Percentiles rank a stretch among this genome's conserved stretches.
Conservation (phyloP, 352 stramenopile species). For the Elongisporangium senticosum region DNA sequence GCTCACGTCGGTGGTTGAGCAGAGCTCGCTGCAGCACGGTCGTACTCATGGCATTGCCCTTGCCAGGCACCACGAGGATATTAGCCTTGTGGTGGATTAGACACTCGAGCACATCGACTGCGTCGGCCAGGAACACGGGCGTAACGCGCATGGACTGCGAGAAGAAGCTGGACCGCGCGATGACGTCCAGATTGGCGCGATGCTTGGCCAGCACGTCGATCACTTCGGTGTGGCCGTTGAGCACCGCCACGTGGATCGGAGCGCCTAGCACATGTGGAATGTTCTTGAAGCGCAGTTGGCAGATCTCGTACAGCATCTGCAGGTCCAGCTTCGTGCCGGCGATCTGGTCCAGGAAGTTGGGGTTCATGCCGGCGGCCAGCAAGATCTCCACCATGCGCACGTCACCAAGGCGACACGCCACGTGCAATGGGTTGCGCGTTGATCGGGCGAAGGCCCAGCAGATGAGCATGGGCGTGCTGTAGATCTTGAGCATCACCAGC, state of each 20-base stretch:
- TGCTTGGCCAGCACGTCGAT: slow-evolving; percentile 54
- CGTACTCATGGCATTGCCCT: slow-evolving; percentile 55
- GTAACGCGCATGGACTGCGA: slow-evolving; percentile 60
- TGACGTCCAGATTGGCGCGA: slow-evolving; percentile 52
- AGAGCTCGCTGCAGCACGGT: slow-evolving; percentile 69
- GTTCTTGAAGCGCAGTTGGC: slow-evolving; percentile 54
- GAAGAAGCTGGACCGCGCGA: slow-evolving; percentile 61
- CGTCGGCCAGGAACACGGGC: slow-evolving; percentile 68
- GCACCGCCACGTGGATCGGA: slow-evolving; percentile 64
- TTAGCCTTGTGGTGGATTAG: slow-evolving; percentile 65
- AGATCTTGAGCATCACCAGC: slow-evolving; percentile 64
- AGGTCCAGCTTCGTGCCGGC: slow-evolving; percentile 49
- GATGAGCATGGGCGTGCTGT: slow-evolving; percentile 52
- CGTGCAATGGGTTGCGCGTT: slow-evolving; percentile 67
- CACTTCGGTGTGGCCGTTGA: slow-evolving; percentile 54
- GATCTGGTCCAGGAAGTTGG: slow-evolving; percentile 80
- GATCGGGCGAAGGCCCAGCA: slow-evolving; percentile 64
- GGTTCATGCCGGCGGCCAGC: slow-evolving; percentile 52
- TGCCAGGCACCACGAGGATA: slow-evolving; percentile 57
- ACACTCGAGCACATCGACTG: slow-evolving; percentile 57
- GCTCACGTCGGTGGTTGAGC: slow-evolving; percentile 47
- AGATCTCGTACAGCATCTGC: slow-evolving; percentile 62
- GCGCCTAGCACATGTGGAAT: slow-evolving; percentile 60
- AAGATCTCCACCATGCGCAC: slow-evolving; percentile 48
- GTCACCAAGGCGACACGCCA: slow-evolving; percentile 59